Conservation (phyloP, 73 alveolate genomes). For the Stentor coeruleus region DNA sequence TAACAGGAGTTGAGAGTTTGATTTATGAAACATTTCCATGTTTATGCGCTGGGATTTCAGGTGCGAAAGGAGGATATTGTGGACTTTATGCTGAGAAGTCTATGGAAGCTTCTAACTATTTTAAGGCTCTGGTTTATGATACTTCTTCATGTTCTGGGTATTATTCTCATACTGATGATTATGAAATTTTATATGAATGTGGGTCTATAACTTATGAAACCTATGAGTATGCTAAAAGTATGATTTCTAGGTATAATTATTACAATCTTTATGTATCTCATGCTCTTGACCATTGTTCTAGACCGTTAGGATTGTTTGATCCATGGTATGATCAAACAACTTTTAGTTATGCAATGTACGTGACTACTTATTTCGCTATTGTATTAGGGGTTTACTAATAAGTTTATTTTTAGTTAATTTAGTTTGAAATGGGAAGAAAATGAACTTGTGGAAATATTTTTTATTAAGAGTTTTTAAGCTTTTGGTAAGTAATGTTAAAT, state of each 20-base stretch:
- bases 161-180: background rate
- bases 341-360: background rate
- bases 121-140: background rate
- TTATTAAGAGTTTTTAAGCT: too few relatives aligned
- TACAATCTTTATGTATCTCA: background rate
- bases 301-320: background rate
- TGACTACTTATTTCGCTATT: background rate
- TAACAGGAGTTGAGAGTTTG: background rate
- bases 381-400: too few relatives aligned
- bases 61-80: background rate
- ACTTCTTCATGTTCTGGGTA: background rate
- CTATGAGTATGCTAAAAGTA: background rate
- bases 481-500: too few relatives aligned
- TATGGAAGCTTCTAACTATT: background rate
- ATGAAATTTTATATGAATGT: background rate
- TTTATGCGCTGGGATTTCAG: background rate
- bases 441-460: too few relatives aligned
- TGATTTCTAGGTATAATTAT: background rate
- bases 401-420: too few relatives aligned
- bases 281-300: background rate
- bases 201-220: background rate
- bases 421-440: too few relatives aligned
- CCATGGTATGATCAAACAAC: background rate
- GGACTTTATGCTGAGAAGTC: background rate
- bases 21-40: background rate